Conservation (phyloP, 2,329 filamentous ascomycete species). For the Ceratocystis lukuohia region DNA sequence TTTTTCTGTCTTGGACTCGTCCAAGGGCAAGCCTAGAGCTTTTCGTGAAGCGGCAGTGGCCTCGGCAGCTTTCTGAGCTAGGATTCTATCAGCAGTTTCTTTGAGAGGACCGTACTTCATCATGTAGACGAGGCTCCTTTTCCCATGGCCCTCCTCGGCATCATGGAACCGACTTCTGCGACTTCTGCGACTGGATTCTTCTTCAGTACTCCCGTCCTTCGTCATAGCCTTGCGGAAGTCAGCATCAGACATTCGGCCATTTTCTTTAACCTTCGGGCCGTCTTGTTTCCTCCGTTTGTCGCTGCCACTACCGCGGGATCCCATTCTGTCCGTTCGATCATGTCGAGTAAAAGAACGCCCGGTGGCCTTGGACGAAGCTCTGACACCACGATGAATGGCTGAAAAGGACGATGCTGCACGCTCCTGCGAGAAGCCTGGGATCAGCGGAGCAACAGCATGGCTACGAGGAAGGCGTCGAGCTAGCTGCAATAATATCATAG, state of each 20-base stretch:
- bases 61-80: constrained; percentile 15
- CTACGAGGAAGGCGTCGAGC: background rate
- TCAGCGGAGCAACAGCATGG: background rate
- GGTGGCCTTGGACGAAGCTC: constrained; percentile 3
- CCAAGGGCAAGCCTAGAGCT: constrained; percentile 5
- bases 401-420: constrained; percentile 34
- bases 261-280: background rate
- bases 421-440: background rate
- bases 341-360: background rate
- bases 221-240: constrained; percentile 24
- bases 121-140: constrained; percentile 42
- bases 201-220: constrained; percentile 22
- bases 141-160: constrained; percentile 37
- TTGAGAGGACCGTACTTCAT: constrained; percentile 35
- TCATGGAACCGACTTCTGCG: constrained; percentile 41
- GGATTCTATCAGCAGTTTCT: constrained; percentile 22
- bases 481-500: constrained; percentile 1
- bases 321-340: constrained; percentile 7
- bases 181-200: constrained; percentile 30
- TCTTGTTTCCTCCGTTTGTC: background rate
- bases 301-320: background rate
- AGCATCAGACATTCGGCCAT: constrained; percentile 9
- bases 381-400: constrained; percentile 53
- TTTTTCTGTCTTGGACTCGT: background rate
- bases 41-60: constrained; percentile 8